Base-by-base conservation (phyloP, 768 basidiomycete species). In the Rossbeevera mucosa region DNA sequence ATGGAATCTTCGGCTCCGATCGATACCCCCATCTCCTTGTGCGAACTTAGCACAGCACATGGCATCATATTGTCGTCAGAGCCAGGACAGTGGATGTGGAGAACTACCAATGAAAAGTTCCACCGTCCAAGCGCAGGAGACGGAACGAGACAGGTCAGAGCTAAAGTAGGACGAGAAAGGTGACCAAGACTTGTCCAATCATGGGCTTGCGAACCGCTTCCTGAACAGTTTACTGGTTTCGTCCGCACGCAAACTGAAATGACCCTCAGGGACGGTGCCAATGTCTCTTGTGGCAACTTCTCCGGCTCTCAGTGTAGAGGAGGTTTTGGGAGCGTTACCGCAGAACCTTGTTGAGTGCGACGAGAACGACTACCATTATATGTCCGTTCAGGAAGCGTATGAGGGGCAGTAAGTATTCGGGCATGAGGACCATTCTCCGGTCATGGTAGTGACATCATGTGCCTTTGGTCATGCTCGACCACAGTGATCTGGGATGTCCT, bases 351-450 rank as follows among this genome's bases (percentile, higher is more conserved):
- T 36, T 31, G 0, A 18, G 33, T 38, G 49, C 46, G 40, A 48
- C 8, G 0, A 31, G 29, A 8, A 26, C 54, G 18, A 14, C 55
- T 2, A 59, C 59, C 4, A 55, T 62, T 33, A 29, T 58, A 5
- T 64, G 64, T 28, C 60, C 64, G 0, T 51, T 61, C 22, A 57
- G 30, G 51, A 65, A 64, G 28, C 50, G 40, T 25, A n/a, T n/a
- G n/a, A n/a, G n/a, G n/a, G n/a, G n/a, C n/a, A n/a, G n/a, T 22
- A 3, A 20, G 31, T n/a, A 4, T 9, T 5, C 7, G 42, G 41
- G 29, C 9, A 62, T 62, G 45, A 44, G 28, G 4, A 16, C 9
- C 53, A 16, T n/a, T 40, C 31, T 26, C 22, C n/a, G 21, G n/a
- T n/a, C n/a, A n/a, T n/a, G n/a, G n/a, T n/a, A n/a, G n/a, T n/a